Percentiles rank a stretch among this genome's conserved stretches.
phyloP scores from a whole-genome alignment of 257 asterid species.

The Eustoma russellianum region DNA sequence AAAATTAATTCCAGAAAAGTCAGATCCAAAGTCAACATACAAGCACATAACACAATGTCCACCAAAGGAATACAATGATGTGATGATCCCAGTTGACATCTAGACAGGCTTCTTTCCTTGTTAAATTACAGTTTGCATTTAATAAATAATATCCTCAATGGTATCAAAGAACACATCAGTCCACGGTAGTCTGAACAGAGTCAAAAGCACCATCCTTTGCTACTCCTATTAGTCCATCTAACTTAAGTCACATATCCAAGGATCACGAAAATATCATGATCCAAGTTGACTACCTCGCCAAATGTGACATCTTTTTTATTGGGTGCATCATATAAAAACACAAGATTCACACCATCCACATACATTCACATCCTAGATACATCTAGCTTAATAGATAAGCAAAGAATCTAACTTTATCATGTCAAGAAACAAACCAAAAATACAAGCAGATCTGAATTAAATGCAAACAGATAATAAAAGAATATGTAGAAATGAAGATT shows the following conservation, averaged over 20 bases:
- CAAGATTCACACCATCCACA: too few relatives aligned
- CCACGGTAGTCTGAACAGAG: too few relatives aligned
- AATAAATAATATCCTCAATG: not conserved
- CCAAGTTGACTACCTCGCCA: not conserved
- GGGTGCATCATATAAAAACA: too few relatives aligned
- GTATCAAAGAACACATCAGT: not conserved
- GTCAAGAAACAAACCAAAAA: not conserved
- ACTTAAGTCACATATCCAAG: not conserved
- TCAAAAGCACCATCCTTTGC: too few relatives aligned
- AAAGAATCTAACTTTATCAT: not conserved
- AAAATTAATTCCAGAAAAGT: not conserved
- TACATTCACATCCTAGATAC: too few relatives aligned
- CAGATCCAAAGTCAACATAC: slow-evolving; percentile 1
- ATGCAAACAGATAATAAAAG: not conserved
- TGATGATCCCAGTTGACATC: not conserved
- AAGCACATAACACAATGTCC: not conserved
- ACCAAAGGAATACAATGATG: not conserved
- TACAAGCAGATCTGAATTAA: slow-evolving; percentile 4
- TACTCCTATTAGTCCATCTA: not conserved
- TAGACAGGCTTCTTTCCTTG: not conserved
- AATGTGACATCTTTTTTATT: not conserved
- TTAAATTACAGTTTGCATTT: not conserved
- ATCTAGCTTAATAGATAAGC: not conserved
- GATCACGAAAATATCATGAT: not conserved
- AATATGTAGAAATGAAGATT: not conserved